Evolutionary conservation across 306 rosid genomes (phyloP).

Genomic region (Leucaena leucocephala): DNA sequence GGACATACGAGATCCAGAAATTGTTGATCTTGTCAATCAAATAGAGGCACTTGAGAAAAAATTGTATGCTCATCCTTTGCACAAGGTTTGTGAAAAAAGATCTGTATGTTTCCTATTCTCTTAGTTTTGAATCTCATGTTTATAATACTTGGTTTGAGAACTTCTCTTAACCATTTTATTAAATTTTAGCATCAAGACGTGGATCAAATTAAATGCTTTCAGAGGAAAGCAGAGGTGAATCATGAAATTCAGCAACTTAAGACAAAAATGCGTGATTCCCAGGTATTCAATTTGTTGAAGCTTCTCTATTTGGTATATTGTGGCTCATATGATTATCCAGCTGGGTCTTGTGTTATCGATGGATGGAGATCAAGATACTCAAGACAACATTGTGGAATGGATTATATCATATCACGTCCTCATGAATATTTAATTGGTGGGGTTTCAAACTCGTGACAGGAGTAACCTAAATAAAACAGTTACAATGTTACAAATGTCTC

Average conservation of each 20-base stretch:
- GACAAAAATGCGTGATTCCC: conserved; percentile 96
- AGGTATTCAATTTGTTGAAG: conserved; percentile 55
- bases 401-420: conserved; percentile 3
- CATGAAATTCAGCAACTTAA: conserved; percentile 93
- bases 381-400: conserved; percentile 4
- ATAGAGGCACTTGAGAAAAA: conserved; percentile 82
- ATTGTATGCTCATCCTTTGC: conserved; percentile 80
- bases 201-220: conserved; percentile 84
- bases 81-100: conserved; percentile 66
- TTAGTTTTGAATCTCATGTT: conserved; percentile 29
- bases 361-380: conserved; percentile 10
- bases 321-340: conserved; percentile 19
- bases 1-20: conserved; percentile 78
- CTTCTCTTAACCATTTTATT: conserved; percentile 30
- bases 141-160: conserved; percentile 31
- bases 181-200: conserved; percentile 68
- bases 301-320: conserved; percentile 23
- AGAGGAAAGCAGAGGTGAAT: conserved; percentile 94
- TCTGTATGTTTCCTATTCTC: conserved; percentile 25
- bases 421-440: conserved; percentile 21
- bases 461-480: not conserved
- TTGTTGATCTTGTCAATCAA: conserved; percentile 75
- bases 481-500: not conserved
- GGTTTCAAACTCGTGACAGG: conserved; percentile 5
- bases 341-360: not conserved